phyloP scores from a whole-genome alignment of 1,284 basidiomycete species.

The Exsudoporus floridanus region DNA sequence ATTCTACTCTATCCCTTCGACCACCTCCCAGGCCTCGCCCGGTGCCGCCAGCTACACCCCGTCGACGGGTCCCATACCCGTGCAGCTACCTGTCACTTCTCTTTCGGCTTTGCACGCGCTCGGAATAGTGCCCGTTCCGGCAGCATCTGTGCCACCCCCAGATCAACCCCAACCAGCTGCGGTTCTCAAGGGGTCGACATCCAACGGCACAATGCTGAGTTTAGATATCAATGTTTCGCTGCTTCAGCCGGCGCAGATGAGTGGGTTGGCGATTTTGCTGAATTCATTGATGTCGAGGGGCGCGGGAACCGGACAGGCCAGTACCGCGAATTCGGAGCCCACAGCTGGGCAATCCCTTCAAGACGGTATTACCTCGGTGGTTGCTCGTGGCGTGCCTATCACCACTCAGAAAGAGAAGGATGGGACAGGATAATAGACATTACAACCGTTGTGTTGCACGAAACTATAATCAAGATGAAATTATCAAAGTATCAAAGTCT shows the following conservation, averaged over 20 bases:
- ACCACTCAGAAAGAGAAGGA: slow-evolving; percentile 21
- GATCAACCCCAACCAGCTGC: slow-evolving; percentile 65
- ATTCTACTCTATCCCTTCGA: slow-evolving; percentile 33
- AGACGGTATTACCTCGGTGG: slow-evolving; percentile 18
- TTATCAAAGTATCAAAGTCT: neutral
- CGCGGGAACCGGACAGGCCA: slow-evolving; percentile 23
- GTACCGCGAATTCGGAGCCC: slow-evolving; percentile 13
- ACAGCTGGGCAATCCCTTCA: slow-evolving; percentile 14
- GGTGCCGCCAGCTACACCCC: slow-evolving; percentile 39
- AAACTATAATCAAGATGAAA: slow-evolving; percentile 13
- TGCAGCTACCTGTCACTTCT: slow-evolving; percentile 68
- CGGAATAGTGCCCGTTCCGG: slow-evolving; percentile 71
- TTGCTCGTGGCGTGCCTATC: slow-evolving; percentile 3
- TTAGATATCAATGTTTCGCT: slow-evolving; percentile 74
- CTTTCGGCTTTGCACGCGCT: slow-evolving; percentile 65
- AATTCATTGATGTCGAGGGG: slow-evolving; percentile 58
- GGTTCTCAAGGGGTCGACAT: slow-evolving; percentile 63
- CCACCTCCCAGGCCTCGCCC: slow-evolving; percentile 28
- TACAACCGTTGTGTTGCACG: slow-evolving; percentile 14
- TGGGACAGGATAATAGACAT: slow-evolving; percentile 29
- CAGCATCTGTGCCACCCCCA: slow-evolving; percentile 51
- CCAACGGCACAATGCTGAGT: slow-evolving; percentile 66
- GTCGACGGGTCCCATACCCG: slow-evolving; percentile 57
- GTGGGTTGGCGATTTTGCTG: slow-evolving; percentile 64
- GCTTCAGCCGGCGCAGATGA: slow-evolving; percentile 69